These are phyloP conservation scores for Daedaleopsis nitida DNA, from an alignment of 768 basidiomycete genomes.

Conservation along the genomic window DNA sequence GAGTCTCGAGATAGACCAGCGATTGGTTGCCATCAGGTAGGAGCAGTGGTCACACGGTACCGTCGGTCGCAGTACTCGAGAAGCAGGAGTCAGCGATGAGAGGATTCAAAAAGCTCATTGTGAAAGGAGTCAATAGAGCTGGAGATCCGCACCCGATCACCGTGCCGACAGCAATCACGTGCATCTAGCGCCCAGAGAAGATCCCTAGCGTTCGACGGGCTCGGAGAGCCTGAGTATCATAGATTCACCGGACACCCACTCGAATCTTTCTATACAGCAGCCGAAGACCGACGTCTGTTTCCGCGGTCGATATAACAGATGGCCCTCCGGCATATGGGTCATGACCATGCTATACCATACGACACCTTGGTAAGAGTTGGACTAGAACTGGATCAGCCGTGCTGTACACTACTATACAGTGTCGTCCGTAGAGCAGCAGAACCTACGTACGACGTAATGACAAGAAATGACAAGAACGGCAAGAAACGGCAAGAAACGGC, in stretches of 20 bases:
- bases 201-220: too few relatives aligned
- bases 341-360: neutral
- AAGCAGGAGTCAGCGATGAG: neutral
- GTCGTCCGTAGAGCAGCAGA: neutral
- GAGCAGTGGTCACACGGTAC: neutral
- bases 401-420: neutral
- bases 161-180: too few relatives aligned
- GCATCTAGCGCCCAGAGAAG: too few relatives aligned
- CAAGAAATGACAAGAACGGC: too few relatives aligned
- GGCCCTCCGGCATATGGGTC: neutral
- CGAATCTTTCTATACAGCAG: too few relatives aligned
- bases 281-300: neutral
- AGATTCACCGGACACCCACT: too few relatives aligned
- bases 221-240: too few relatives aligned
- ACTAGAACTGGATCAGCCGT: too few relatives aligned
- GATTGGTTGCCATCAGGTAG: neutral
- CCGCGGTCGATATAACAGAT: neutral
- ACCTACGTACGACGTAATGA: neutral
- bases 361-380: neutral
- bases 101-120: too few relatives aligned
- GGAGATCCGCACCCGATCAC: too few relatives aligned
- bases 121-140: too few relatives aligned
- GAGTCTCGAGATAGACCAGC: neutral
- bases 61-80: neutral
- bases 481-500: neutral